Evolutionary conservation across 2,329 filamentous ascomycete genomes (phyloP), one percentile per base, ranked within the genome.

Genomic region (Dactylonectria macrodidyma): DNA sequence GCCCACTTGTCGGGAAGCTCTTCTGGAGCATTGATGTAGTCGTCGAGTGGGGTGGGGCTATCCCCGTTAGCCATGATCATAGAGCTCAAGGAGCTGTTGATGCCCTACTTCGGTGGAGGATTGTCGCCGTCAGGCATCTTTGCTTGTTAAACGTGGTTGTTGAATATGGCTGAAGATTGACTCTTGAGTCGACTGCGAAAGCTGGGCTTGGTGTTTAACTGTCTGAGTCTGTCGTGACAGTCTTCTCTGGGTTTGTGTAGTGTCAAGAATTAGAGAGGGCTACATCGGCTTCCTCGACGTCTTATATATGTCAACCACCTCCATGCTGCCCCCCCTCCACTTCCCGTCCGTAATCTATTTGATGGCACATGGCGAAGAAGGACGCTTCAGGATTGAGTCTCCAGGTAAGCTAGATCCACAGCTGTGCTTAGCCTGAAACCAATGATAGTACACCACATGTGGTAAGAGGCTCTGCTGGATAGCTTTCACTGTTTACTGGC

Each of bases 361-460:
- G 57, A 63, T 66, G 50, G 56, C 63, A 34, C 19, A 26, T 46
- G 52, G 59, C 55, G 55, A 52, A 59, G 67, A 59, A 60, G 52
- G 59, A 54, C 62, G 67, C 58, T 58, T 51, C 36, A 33, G 59
- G 62, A 58, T 62, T 65, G 61, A 59, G 56, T 51, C 60, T 16
- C 63, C 50, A 66, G 33, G 58, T 65, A 41, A 60, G 56, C 60
- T 73, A 44, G 54, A 73, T 76, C 63, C 48, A 65, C 63, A 62
- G 34, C 60, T 55, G 57, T 36, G 22, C 30, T 65, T 44, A 48
- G n/a, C 2, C 30, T 41, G 56, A 70, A 64, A 67, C 77, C 78
- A 79, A 78, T 77, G 66, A 71, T 57, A 64, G 62, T 51, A 67
- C 67, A 72, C 69, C 76, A 79, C 77, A 77, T 79, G 14, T 41